phyloP scores from a whole-genome alignment of 129 eudicot genomes.

The Flaveria ramosissima region DNA sequence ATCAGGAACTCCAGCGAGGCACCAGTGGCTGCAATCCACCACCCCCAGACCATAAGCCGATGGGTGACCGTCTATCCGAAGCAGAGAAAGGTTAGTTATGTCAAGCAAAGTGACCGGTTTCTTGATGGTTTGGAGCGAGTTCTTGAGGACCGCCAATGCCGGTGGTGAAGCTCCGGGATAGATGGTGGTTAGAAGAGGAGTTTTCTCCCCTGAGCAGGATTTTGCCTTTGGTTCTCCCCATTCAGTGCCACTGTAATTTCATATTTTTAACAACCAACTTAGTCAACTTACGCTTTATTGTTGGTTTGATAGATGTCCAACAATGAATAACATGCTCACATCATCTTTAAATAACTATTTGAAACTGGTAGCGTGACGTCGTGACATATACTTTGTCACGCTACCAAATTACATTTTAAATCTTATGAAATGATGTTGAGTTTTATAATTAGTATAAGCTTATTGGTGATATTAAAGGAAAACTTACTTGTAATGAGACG shows the following conservation, averaged over 20 bases:
- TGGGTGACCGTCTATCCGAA: constrained; percentile 88
- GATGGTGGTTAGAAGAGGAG: constrained; percentile 48
- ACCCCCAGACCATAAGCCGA: constrained; percentile 61
- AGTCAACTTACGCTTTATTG: no score
- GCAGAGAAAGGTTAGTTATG: constrained; percentile 62
- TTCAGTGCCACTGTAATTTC: constrained; percentile 53
- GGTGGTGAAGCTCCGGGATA: constrained; percentile 66
- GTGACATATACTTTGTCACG: neutral
- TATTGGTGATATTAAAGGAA: neutral
- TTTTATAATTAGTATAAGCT: no score
- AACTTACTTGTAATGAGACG: constrained; percentile 73
- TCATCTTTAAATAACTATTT: no score
- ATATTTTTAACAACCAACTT: no score
- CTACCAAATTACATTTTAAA: neutral
- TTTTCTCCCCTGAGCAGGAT: constrained; percentile 58
- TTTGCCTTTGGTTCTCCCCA: constrained; percentile 70
- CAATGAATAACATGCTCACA: no score
- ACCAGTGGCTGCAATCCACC: constrained; percentile 97
- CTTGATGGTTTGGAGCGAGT: constrained; percentile 50
- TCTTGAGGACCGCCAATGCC: constrained; percentile 57
- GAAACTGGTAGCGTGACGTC: no score
- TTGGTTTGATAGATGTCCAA: no score
- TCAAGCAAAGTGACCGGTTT: constrained; percentile 70
- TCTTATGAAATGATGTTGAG: neutral
- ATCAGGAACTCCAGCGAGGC: constrained; percentile 89